These are phyloP conservation scores for Parasitella parasitica DNA, from an alignment of 371 early-diverging fungal species.

Conservation along the genomic window DNA sequence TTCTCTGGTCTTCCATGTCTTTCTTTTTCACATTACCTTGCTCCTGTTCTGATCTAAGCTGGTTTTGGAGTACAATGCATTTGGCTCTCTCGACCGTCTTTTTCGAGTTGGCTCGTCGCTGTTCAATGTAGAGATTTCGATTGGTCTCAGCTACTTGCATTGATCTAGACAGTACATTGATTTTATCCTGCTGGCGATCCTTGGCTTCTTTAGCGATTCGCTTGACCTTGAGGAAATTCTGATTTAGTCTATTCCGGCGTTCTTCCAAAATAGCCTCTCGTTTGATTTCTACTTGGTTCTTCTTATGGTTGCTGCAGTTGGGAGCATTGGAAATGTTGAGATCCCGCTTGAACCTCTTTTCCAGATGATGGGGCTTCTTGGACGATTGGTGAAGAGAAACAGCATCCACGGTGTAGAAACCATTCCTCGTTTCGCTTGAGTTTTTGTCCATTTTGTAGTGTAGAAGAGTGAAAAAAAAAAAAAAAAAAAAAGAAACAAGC, in stretches of 20 bases:
- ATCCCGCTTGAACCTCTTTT: slow-evolving; percentile 32
- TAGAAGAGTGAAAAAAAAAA: background rate
- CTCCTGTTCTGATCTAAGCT: slow-evolving; percentile 25
- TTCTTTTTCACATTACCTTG: slow-evolving; percentile 21
- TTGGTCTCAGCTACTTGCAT: slow-evolving; percentile 42
- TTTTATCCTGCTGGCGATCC: slow-evolving; percentile 27
- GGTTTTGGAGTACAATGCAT: slow-evolving; percentile 34
- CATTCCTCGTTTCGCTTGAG: slow-evolving; percentile 1
- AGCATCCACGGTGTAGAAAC: slow-evolving; percentile 19
- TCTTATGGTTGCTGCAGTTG: slow-evolving; percentile 13
- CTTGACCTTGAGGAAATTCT: slow-evolving; percentile 32
- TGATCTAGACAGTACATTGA: slow-evolving; percentile 23
- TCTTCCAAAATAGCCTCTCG: slow-evolving; percentile 37
- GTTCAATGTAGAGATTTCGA: slow-evolving; percentile 37
- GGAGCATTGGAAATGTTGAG: slow-evolving; percentile 10
- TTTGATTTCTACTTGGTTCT: slow-evolving; percentile 31
- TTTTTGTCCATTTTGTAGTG: background rate
- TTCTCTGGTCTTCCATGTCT: slow-evolving; percentile 13
- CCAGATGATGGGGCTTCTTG: slow-evolving; percentile 36
- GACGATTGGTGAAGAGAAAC: slow-evolving; percentile 19
- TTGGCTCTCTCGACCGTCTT: slow-evolving; percentile 46
- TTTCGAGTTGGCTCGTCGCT: slow-evolving; percentile 36
- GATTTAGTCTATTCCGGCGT: slow-evolving; percentile 24
- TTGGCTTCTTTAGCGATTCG: slow-evolving; percentile 29
- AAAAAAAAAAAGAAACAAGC: background rate